Evolutionary conservation across 1,284 basidiomycete genomes (phyloP), one percentile per base, ranked within the genome.

Genomic region (Apiotrichum sp.): DNA sequence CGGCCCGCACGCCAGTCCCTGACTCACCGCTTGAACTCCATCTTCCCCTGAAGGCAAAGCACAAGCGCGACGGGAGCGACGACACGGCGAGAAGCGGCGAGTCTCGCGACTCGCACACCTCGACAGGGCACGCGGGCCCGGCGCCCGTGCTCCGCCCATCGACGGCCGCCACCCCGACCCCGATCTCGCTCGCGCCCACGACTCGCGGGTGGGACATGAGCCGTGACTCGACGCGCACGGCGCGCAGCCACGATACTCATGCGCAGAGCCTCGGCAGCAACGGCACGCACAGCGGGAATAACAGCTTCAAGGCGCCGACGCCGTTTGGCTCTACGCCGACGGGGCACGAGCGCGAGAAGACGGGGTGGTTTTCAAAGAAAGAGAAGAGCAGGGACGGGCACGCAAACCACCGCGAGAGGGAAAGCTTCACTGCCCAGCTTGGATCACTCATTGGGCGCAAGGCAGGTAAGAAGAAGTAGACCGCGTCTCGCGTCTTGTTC

Each of bases 391-490:
- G 16, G 9, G 55, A 48, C 32, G 51, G 41, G n/a, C 34, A 51
- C 22, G 22, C 22, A 13, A 51, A 54, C 38, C 49, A 52, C 41
- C 55, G 55, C 38, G 50, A 57, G 6, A 43, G 47, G 38, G 52
- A 53, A 11, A 29, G 41, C 43, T 47, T 59, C 40, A 33, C 44
- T 9, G 44, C 45, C 5, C 45, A 47, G 4, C 22, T 59, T 9
- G 58, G 58, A 14, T 33, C 41, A 8, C 39, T 58, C 4, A 52
- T 61, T 39, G 47, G 41, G 32, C 58, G 54, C 34, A 16, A 41
- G 41, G 57, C 46, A 16, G n/a, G 34, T 29, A 56, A 52, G 49
- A 45, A 52, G 35, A 42, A 43, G 44, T 0, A 22, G 36, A 13
- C 36, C 36, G 40, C n/a, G 40, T 22, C 22, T 22, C 22, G 22